Base-by-base conservation (phyloP, 1,284 basidiomycete species). In the Lignosus rhinocerotis region DNA sequence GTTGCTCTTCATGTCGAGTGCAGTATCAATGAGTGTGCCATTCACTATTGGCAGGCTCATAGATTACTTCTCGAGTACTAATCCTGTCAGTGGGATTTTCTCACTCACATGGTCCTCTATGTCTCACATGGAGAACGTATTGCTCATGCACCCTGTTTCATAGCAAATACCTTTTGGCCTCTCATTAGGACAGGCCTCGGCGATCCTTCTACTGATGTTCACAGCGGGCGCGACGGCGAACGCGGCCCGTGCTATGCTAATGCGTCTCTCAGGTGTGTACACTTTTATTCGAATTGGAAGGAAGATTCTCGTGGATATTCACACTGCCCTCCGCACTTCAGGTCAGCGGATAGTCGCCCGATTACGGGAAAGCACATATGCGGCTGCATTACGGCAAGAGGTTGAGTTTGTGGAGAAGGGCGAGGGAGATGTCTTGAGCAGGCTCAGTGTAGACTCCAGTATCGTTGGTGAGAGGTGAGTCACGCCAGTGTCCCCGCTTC, bases 301-400 rank as follows among this genome's bases (percentile, higher is more conserved):
- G 17, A n/a, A 25, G 31, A 33, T 52, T 36, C 36, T 17, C 53
- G 45, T 30, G 53, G 45, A 48, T 11, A 17, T 31, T n/a, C 2
- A 21, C 19, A 19, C 36, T 30, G 11, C 17, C 19, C 6, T 33
- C 34, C 14, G 12, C n/a, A 34, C 4, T 38, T 2, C 17, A 81
- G 96, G 96, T 42, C 94, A 98, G 73, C 81, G 96, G 31, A 98
- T 99, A 67, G 92, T 99, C 36, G 92, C 93, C 19, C 81, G 93
- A 3, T 81, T 99, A 47, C 86, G 96, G 45, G 87, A 94, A 73
- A 80, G 83, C 43, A 92, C 92, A 6, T 99, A 95, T 70, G 78
- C 82, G 14, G 91, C 90, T 14, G 86, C 93, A 1, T 78, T 98
- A 16, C 80, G 81, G 46, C 96, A 98, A 74, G 96, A 97, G 71